Percentiles rank a stretch among this genome's conserved stretches.
phyloP scores from a whole-genome alignment of 2,329 filamentous ascomycete species.

The Colletotrichum neosansevieriae region DNA sequence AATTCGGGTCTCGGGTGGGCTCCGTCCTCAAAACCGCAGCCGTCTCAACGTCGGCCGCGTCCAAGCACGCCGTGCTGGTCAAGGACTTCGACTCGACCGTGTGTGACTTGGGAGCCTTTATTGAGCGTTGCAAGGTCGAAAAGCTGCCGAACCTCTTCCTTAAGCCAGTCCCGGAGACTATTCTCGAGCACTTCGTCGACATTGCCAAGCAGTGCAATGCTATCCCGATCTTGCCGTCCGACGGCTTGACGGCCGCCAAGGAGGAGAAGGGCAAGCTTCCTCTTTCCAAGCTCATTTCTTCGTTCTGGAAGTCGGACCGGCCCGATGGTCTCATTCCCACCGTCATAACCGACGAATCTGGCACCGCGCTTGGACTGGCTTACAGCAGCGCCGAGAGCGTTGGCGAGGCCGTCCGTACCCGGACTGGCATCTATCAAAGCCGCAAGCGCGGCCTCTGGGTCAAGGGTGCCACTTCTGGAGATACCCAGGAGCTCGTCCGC shows the following conservation, averaged over 20 bases:
- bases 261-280: conserved; percentile 72
- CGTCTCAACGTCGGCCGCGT: conserved; percentile 54
- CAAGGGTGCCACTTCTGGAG: conserved; percentile 94
- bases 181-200: conserved; percentile 61
- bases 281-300: conserved; percentile 77
- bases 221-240: conserved; percentile 81
- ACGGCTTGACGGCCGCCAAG: conserved; percentile 75
- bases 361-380: conserved; percentile 86
- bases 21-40: conserved; percentile 62
- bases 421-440: conserved; percentile 91
- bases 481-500: conserved; percentile 88
- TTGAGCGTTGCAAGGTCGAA: conserved; percentile 58
- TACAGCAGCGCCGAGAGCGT: conserved; percentile 96
- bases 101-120: conserved; percentile 56
- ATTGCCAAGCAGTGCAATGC: conserved; percentile 64
- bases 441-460: conserved; percentile 96
- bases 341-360: conserved; percentile 89
- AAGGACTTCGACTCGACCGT: conserved; percentile 62
- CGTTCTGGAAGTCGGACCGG: conserved; percentile 83
- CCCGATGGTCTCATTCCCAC: conserved; percentile 88
- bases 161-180: conserved; percentile 60
- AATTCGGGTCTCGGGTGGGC: conserved; percentile 68
- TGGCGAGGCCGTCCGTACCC: conserved; percentile 83
- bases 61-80: conserved; percentile 63
- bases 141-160: conserved; percentile 64